phyloP scores from a whole-genome alignment of 1,284 basidiomycete species.

The Cutaneotrichosporon curvatum region DNA sequence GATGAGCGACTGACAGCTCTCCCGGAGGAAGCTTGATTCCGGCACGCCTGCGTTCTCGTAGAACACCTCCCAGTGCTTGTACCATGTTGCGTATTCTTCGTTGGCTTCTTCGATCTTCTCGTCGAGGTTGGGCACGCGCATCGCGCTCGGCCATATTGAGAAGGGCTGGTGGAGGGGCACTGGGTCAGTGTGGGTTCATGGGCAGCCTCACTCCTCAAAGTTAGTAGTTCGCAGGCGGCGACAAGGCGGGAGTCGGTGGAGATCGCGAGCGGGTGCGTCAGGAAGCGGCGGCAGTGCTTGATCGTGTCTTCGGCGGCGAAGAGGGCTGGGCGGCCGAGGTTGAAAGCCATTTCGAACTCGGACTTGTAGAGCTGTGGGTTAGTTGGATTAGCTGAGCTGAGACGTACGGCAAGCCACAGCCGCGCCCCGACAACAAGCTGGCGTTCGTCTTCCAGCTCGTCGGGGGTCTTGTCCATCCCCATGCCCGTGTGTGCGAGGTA shows the following conservation, averaged over 20 bases:
- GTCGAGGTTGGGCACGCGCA: slow-evolving; percentile 34
- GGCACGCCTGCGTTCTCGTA: slow-evolving; percentile 13
- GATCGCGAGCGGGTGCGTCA: slow-evolving; percentile 76
- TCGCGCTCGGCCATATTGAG: slow-evolving; percentile 23
- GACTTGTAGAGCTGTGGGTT: slow-evolving; percentile 61
- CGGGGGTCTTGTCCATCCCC: slow-evolving; percentile 53
- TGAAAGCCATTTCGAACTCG: slow-evolving; percentile 55
- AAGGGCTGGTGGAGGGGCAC: slow-evolving; percentile 36
- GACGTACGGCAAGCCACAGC: slow-evolving; percentile 65
- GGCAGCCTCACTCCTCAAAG: slow-evolving; percentile 27
- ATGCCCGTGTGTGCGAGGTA: slow-evolving; percentile 64
- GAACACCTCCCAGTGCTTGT: slow-evolving; percentile 39
- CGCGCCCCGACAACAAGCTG: slow-evolving; percentile 69
- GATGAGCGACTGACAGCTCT: slow-evolving; percentile 5
- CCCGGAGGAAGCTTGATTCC: slow-evolving; percentile 10
- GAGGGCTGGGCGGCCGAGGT: slow-evolving; percentile 72
- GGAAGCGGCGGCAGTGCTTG: slow-evolving; percentile 61
- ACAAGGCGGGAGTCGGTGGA: slow-evolving; percentile 86
- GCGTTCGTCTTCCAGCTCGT: slow-evolving; percentile 58
- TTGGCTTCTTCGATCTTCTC: slow-evolving; percentile 35
- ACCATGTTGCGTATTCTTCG: slow-evolving; percentile 33
- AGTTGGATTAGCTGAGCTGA: background rate
- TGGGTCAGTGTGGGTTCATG: slow-evolving; percentile 4
- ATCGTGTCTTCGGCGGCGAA: slow-evolving; percentile 82
- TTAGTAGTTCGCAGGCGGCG: slow-evolving; percentile 55